These are phyloP conservation scores for Paracoccidioides lutzii DNA, from an alignment of 2,329 filamentous ascomycete genomes.

Conservation along the genomic window DNA sequence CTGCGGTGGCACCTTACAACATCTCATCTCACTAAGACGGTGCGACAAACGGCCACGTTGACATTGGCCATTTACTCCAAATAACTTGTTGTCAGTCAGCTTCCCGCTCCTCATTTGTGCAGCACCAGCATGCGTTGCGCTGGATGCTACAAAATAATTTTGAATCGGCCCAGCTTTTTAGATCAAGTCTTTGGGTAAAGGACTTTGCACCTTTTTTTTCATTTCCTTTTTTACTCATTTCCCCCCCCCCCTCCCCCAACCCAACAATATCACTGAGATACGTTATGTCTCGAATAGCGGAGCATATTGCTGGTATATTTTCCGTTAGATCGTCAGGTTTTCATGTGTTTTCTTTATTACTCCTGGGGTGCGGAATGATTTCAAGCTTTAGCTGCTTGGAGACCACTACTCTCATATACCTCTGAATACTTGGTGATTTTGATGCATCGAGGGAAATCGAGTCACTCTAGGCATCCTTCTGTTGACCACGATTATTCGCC, in stretches of 20 bases:
- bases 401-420: background rate
- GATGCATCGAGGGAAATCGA: background rate
- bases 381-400: background rate
- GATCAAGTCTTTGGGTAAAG: background rate
- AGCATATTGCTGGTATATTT: background rate
- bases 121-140: background rate
- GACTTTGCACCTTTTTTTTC: background rate
- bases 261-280: background rate
- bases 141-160: background rate
- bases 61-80: background rate
- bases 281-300: background rate
- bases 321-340: background rate
- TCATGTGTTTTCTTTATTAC: background rate
- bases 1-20: background rate
- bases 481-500: background rate
- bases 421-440: background rate
- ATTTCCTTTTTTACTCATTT: too few species aligned
- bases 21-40: background rate
- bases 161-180: background rate
- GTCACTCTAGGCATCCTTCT: background rate
- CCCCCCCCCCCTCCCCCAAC: too few species aligned
- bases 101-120: background rate
- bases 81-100: background rate
- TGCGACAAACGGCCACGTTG: constrained; percentile 4
- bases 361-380: background rate